Evolutionary conservation across 257 asterid species (phyloP), one percentile per base, ranked within the genome.

Genomic region (Gardenia jasminoides): DNA sequence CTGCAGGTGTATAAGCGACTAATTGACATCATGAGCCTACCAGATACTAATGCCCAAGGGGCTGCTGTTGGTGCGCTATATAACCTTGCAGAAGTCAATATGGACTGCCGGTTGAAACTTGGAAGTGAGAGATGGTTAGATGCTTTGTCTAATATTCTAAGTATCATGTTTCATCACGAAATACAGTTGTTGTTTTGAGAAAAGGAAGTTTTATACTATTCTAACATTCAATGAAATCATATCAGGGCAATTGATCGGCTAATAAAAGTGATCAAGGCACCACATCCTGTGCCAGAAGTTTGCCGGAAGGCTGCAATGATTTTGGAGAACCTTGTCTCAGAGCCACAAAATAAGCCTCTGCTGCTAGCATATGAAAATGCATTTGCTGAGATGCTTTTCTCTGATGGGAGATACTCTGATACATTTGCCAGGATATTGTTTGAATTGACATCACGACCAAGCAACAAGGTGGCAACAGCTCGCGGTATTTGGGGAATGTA

Each of bases 401-500:
- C 92, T 0, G 99, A 92, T 10, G 77, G 97, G 36, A 91, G 87
- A 88, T 88, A 92, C 46, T 92, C 98, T 0, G 99, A 93, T 74
- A 87, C 92, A 10, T 96, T 96, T 81, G 90, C 98, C 58, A 86
- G 98, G 88, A 93, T 96, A 83, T 84, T 96, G 43, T 92, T 88
- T 12, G 98, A 93, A 80, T 50, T 96, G 83, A 93, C 94, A n/a
- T 89, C 97, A 73, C 91, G 97, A 33, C 96, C 97, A 17, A 89
- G 89, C 89, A 90, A 83, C 83, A 96, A 89, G 87, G 82, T 90
- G 46, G 89, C 96, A 22, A 77, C 97, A 11, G 89, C 97, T 77
- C 96, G 98, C 31, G 98, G 98, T 68, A 92, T 93, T 73, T 96
- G 99, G 99, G 99, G 99, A 76, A 90, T 92, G 98, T 93, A 85